These are phyloP conservation scores for Cystofilobasidium ferigula DNA, from an alignment of 768 basidiomycete genomes.

Conservation along the genomic window DNA sequence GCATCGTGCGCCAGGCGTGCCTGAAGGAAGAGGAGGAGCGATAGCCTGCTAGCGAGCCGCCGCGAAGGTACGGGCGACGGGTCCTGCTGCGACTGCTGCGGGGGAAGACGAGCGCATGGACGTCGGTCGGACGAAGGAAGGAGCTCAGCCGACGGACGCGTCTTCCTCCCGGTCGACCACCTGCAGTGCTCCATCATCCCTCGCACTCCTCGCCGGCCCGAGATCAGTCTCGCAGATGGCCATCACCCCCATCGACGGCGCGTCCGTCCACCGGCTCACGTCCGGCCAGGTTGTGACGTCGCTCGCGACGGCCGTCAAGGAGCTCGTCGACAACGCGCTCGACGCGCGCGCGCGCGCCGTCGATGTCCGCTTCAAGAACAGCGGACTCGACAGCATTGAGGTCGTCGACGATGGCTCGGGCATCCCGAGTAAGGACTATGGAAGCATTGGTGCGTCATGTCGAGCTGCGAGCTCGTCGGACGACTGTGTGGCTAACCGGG, in stretches of 20 bases:
- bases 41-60: too few relatives aligned
- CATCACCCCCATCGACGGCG: conserved; percentile 51
- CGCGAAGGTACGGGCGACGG: too few relatives aligned
- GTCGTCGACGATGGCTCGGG: conserved; percentile 88
- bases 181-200: neutral
- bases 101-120: neutral
- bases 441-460: conserved; percentile 54
- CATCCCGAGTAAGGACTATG: conserved; percentile 64
- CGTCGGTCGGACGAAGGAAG: neutral
- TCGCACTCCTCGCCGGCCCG: neutral
- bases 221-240: neutral
- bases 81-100: too few relatives aligned
- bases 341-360: conserved; percentile 83
- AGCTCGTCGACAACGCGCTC: conserved; percentile 88
- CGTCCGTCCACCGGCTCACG: conserved; percentile 75
- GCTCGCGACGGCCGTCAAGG: conserved; percentile 86
- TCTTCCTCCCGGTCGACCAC: neutral
- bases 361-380: conserved; percentile 80
- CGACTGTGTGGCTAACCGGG: neutral
- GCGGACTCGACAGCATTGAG: conserved; percentile 71
- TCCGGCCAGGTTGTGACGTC: conserved; percentile 93
- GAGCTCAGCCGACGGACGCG: too few relatives aligned
- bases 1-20: too few relatives aligned
- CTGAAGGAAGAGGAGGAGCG: too few relatives aligned
- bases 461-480: neutral